phyloP scores from a whole-genome alignment of 192 early-diverging fungal genomes.

The Umbelopsis ramanniana region DNA sequence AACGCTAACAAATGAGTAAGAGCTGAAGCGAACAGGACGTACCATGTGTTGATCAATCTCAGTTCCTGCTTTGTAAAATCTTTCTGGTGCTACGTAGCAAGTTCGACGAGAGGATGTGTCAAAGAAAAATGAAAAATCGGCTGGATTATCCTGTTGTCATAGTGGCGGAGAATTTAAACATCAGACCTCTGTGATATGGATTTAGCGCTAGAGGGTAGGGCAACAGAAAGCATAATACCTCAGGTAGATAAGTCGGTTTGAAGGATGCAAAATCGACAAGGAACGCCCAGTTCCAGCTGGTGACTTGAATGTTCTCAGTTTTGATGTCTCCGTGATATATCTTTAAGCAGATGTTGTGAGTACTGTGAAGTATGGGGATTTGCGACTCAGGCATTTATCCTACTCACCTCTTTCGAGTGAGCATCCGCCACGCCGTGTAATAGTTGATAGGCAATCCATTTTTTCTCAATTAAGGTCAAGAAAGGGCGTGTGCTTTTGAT shows the following conservation, averaged over 20 bases:
- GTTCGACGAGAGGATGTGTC: slow-evolving; percentile 87
- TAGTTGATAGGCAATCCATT: slow-evolving; percentile 94
- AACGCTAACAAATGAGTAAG: slow-evolving; percentile 10
- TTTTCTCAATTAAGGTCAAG: slow-evolving; percentile 84
- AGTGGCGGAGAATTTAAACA: background rate
- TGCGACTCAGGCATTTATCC: too few relatives aligned
- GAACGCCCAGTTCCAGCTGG: slow-evolving; percentile 96
- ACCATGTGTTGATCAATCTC: slow-evolving; percentile 60
- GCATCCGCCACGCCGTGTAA: slow-evolving; percentile 79
- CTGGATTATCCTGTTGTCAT: slow-evolving; percentile 80
- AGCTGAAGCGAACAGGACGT: background rate
- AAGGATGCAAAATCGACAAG: slow-evolving; percentile 87
- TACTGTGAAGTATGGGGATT: too few relatives aligned
- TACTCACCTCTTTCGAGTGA: slow-evolving; percentile 57
- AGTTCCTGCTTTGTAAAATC: slow-evolving; percentile 81
- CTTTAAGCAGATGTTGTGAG: slow-evolving; percentile 28
- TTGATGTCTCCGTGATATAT: slow-evolving; percentile 97
- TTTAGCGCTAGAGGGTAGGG: too few relatives aligned
- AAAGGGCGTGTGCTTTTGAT: slow-evolving; percentile 87
- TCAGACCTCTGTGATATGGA: background rate
- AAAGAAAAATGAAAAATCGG: slow-evolving; percentile 96
- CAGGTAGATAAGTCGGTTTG: slow-evolving; percentile 93
- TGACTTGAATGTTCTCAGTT: slow-evolving; percentile 92
- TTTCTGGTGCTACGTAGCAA: slow-evolving; percentile 95
- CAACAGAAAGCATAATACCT: slow-evolving; percentile 46